phyloP scores from a whole-genome alignment of 2,329 filamentous ascomycete genomes.

The Epichloe aotearoae region DNA sequence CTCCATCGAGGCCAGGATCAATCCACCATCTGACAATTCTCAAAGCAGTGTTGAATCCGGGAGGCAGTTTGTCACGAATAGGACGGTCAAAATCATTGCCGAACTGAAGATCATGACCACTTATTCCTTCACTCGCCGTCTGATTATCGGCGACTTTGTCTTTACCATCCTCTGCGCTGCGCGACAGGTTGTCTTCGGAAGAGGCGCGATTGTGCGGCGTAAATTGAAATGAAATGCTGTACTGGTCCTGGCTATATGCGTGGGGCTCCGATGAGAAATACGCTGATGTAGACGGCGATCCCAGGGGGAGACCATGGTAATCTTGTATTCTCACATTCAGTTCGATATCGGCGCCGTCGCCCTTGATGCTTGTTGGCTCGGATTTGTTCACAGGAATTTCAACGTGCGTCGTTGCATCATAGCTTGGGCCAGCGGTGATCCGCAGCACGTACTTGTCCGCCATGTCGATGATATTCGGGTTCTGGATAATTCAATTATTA shows the following conservation, averaged over 20 bases:
- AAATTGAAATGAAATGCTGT: constrained; percentile 72
- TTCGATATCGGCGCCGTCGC: constrained; percentile 48
- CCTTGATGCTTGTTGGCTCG: constrained; percentile 47
- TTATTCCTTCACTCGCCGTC: constrained; percentile 34
- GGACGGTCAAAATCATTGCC: constrained; percentile 93
- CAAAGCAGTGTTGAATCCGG: constrained; percentile 74
- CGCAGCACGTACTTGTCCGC: constrained; percentile 64
- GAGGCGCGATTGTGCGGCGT: constrained; percentile 42
- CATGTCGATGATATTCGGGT: constrained; percentile 25
- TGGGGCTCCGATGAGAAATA: constrained; percentile 69
- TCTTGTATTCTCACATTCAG: constrained; percentile 62
- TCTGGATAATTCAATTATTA: not conserved
- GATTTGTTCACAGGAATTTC: constrained; percentile 63
- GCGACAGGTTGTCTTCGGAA: constrained; percentile 1
- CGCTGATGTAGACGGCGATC: constrained; percentile 53
- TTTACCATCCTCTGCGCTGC: too few species aligned
- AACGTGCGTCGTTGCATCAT: constrained; percentile 59
- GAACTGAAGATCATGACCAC: constrained; percentile 66
- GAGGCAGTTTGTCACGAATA: constrained; percentile 73
- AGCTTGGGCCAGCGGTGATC: constrained; percentile 68
- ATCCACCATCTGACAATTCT: constrained; percentile 81
- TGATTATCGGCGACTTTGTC: constrained; percentile 6
- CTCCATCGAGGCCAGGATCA: constrained; percentile 80
- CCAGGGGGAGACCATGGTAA: constrained; percentile 60
- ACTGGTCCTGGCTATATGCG: constrained; percentile 56